A percentile compares a stretch with the other conserved stretches of the same genome.
Evolutionary conservation across 2,329 filamentous ascomycete species (phyloP).

Genomic region (Nothophoma quercina): DNA sequence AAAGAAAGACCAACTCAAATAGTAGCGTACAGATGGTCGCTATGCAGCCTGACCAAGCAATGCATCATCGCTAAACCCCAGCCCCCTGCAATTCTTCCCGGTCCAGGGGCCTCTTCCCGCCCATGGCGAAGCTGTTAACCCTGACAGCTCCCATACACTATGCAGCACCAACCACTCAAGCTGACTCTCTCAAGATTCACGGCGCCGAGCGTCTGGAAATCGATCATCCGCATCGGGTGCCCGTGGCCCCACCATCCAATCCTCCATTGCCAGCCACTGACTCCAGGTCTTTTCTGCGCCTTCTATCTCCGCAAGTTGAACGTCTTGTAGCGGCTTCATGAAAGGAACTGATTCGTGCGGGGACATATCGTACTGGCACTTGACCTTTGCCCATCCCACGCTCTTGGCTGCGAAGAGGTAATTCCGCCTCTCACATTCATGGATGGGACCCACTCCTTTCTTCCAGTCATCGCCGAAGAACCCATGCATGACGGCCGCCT

Average conservation of each 20-base stretch:
- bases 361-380: constrained; percentile 87
- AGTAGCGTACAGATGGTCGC: neutral
- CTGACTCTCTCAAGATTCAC: constrained; percentile 26
- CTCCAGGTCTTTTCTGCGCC: constrained; percentile 87
- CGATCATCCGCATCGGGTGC: constrained; percentile 61
- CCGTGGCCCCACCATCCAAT: constrained; percentile 95
- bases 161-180: constrained; percentile 33
- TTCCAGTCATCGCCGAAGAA: constrained; percentile 97
- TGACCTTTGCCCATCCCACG: constrained; percentile 86
- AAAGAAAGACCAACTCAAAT: constrained; percentile 3
- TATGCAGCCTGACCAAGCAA: constrained; percentile 16
- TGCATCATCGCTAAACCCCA: constrained; percentile 23
- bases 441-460: constrained; percentile 78
- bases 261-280: constrained; percentile 94
- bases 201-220: constrained; percentile 30
- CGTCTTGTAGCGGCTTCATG: constrained; percentile 79
- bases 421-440: constrained; percentile 90
- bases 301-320: constrained; percentile 80
- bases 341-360: constrained; percentile 87
- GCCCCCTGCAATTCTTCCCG: constrained; percentile 20
- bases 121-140: constrained; percentile 7
- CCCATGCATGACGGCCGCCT: constrained; percentile 83
- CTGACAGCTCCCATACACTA: constrained; percentile 21
- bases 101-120: constrained; percentile 17
- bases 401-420: constrained; percentile 96